These are phyloP conservation scores for Petunia secreta DNA, from an alignment of 257 asterid genomes.

Conservation along the genomic window DNA sequence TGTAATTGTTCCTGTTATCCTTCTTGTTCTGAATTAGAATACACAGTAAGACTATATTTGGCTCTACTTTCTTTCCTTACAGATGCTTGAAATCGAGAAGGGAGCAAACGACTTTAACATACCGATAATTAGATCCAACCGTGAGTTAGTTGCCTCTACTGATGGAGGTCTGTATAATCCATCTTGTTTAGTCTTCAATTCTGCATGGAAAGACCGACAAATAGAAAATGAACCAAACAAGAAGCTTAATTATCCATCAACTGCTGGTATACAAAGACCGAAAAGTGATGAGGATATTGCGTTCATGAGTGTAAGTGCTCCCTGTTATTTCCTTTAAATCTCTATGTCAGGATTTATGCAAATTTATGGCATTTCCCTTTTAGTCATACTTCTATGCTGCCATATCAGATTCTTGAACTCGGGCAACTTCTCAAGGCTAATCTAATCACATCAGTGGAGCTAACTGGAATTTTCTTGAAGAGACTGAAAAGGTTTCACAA, in stretches of 20 bases:
- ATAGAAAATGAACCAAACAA: constrained; percentile 32
- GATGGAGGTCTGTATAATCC: constrained; percentile 86
- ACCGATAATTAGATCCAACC: constrained; percentile 65
- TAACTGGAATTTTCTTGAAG: constrained; percentile 61
- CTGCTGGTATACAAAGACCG: constrained; percentile 60
- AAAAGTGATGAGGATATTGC: constrained; percentile 74
- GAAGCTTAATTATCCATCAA: constrained; percentile 56
- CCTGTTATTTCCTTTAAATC: not conserved
- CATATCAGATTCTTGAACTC: constrained; percentile 73
- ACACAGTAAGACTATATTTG: not conserved
- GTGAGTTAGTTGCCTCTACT: constrained; percentile 66
- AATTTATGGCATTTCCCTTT: constrained; percentile 31
- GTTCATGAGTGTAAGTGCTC: constrained; percentile 75
- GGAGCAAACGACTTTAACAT: constrained; percentile 69
- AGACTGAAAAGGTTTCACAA: constrained; percentile 70
- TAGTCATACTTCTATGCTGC: not conserved
- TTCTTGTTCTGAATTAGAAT: not conserved
- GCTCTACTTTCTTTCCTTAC: constrained; percentile 10
- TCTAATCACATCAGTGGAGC: constrained; percentile 78
- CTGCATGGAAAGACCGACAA: constrained; percentile 55
- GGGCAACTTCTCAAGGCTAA: constrained; percentile 77
- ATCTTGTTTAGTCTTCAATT: constrained; percentile 67
- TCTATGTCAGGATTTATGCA: not conserved
- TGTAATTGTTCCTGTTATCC: not conserved
- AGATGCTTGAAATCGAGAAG: constrained; percentile 80